phyloP scores from a whole-genome alignment of 768 basidiomycete genomes.

The Lactifluus echinatus region DNA sequence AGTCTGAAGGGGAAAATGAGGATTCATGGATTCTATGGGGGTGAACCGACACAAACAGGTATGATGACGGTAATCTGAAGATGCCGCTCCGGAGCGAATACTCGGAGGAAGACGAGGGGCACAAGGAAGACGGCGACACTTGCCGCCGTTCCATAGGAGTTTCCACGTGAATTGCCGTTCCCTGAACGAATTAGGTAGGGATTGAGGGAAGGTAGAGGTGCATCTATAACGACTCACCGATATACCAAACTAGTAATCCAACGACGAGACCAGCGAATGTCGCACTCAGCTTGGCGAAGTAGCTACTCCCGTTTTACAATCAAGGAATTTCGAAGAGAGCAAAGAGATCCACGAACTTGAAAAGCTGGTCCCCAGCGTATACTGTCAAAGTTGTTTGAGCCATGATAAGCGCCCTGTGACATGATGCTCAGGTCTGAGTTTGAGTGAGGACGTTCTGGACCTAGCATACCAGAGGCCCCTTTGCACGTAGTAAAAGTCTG shows the following conservation, averaged over 20 bases:
- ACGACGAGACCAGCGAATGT: slow-evolving; percentile 40
- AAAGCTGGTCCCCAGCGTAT: slow-evolving; percentile 50
- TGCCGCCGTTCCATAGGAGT: slow-evolving; percentile 45
- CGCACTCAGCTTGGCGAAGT: slow-evolving; percentile 37
- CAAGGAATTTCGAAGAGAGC: background rate
- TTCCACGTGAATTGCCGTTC: slow-evolving; percentile 39
- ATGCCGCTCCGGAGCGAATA: slow-evolving; percentile 37
- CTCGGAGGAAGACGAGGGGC: slow-evolving; percentile 41
- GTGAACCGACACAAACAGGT: slow-evolving; percentile 27
- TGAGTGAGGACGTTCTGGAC: background rate
- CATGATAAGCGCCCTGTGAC: slow-evolving; percentile 46
- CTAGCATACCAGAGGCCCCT: slow-evolving; percentile 38
- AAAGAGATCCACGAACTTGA: slow-evolving; percentile 29
- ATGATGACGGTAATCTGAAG: slow-evolving; percentile 32
- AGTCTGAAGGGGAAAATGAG: slow-evolving; percentile 23
- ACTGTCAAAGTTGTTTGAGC: slow-evolving; percentile 50
- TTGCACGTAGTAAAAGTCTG: slow-evolving; percentile 36
- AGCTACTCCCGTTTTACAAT: slow-evolving; percentile 24
- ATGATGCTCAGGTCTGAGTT: slow-evolving; percentile 1
- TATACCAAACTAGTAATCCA: slow-evolving; percentile 45
- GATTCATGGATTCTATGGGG: background rate
- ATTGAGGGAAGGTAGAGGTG: background rate
- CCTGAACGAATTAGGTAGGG: slow-evolving; percentile 23
- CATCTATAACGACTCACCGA: slow-evolving; percentile 26
- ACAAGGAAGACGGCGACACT: slow-evolving; percentile 39